phyloP scores from a whole-genome alignment of 208 protist species.

The Acanthamoeba lenticulata region DNA sequence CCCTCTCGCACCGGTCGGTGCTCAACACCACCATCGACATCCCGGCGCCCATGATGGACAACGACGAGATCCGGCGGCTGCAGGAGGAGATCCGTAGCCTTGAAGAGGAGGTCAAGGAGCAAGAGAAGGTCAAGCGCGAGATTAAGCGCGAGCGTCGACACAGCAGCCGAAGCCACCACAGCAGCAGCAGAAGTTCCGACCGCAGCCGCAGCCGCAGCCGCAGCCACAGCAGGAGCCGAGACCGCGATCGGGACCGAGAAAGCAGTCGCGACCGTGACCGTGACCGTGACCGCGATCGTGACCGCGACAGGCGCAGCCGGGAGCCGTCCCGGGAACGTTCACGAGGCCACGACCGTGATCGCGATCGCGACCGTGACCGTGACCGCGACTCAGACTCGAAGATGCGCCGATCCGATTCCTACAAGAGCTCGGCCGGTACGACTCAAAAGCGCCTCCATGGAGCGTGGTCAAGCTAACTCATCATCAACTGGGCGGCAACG shows the following conservation, averaged over 20 bases:
- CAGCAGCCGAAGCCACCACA: background rate
- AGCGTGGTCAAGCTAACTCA: too few species aligned
- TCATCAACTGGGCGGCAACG: too few species aligned
- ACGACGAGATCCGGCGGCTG: conserved; percentile 1
- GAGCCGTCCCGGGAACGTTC: too few species aligned
- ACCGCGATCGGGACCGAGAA: background rate
- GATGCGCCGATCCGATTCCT: background rate
- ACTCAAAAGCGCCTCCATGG: too few species aligned
- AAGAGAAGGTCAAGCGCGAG: background rate
- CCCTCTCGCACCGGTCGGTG: background rate
- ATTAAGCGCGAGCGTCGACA: background rate
- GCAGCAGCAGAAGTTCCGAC: background rate
- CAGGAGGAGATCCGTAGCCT: background rate
- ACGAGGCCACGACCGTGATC: background rate
- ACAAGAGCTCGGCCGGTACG: background rate
- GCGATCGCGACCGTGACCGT: background rate
- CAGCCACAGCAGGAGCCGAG: background rate
- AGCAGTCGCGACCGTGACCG: background rate
- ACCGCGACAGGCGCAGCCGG: background rate
- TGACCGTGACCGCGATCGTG: background rate
- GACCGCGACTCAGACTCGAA: background rate
- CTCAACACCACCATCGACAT: background rate
- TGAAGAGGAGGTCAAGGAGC: background rate
- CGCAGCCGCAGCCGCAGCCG: background rate
- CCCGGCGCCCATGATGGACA: background rate